A percentile compares a stretch with the other conserved stretches of the same genome.
phyloP scores from a whole-genome alignment of 2,329 filamentous ascomycete species.

The Colletotrichum melonis region DNA sequence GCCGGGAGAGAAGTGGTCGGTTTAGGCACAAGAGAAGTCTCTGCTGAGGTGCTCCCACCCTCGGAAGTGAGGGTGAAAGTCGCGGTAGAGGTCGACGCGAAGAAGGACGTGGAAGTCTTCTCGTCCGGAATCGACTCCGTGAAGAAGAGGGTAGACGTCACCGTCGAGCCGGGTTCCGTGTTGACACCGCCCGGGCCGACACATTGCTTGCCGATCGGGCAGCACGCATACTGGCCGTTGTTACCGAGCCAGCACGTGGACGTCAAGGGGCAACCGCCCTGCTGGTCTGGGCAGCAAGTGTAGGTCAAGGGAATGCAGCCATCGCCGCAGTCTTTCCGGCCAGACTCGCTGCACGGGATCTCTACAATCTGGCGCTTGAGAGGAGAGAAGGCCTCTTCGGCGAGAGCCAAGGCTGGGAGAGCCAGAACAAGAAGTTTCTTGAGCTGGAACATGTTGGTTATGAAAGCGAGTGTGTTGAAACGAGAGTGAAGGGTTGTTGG shows the following conservation, averaged over 20 bases:
- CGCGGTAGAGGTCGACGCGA: neutral
- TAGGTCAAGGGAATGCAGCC: conserved; percentile 42
- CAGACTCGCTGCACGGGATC: conserved; percentile 40
- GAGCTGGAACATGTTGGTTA: conserved; percentile 42
- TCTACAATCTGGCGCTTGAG: conserved; percentile 37
- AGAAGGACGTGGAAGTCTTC: neutral
- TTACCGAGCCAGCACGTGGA: conserved; percentile 40
- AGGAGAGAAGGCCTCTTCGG: conserved; percentile 34
- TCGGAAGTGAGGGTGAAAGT: conserved; percentile 6
- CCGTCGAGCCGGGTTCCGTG: conserved; percentile 11
- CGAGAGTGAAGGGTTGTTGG: neutral
- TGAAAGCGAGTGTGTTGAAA: neutral
- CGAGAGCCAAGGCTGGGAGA: conserved; percentile 39
- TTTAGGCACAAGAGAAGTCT: neutral
- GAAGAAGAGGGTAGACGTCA: conserved; percentile 1
- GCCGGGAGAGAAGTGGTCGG: neutral
- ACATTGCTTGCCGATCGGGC: conserved; percentile 42
- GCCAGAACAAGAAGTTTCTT: conserved; percentile 39
- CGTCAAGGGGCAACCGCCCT: conserved; percentile 41
- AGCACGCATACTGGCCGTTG: conserved; percentile 45
- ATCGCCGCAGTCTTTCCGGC: conserved; percentile 42
- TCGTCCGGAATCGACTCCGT: conserved; percentile 2
- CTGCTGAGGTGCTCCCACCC: neutral
- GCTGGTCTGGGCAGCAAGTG: conserved; percentile 44
- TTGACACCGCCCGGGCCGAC: conserved; percentile 41